These are phyloP conservation scores for Infundibulicybe gibba DNA, from an alignment of 768 basidiomycete genomes.

Conservation along the genomic window DNA sequence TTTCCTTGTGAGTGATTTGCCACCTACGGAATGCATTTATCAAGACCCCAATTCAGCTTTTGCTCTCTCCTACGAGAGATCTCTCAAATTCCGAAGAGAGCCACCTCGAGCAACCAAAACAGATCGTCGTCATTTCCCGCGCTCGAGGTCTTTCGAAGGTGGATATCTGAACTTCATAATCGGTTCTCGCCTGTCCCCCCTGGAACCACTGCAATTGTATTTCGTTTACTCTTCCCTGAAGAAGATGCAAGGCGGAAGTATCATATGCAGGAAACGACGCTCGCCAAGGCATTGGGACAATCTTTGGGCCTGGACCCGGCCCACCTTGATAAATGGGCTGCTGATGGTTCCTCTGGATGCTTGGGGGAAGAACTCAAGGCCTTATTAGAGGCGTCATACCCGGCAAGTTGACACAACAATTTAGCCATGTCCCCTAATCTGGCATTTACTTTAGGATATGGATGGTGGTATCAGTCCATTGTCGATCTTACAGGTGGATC, in stretches of 20 bases:
- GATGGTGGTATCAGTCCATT: constrained; percentile 32
- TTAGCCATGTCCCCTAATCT: background rate
- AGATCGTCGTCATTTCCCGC: constrained; percentile 28
- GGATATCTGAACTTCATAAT: constrained; percentile 38
- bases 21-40: background rate
- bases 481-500: constrained; percentile 52
- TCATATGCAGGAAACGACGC: constrained; percentile 62
- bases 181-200: constrained; percentile 44
- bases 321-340: constrained; percentile 34
- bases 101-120: constrained; percentile 14
- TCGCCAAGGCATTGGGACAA: constrained; percentile 49
- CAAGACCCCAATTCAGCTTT: constrained; percentile 30
- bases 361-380: constrained; percentile 63
- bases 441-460: constrained; percentile 13
- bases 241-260: constrained; percentile 71
- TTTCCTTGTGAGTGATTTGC: constrained; percentile 20
- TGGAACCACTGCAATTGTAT: constrained; percentile 55
- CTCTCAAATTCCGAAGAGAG: constrained; percentile 26
- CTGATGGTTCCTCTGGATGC: constrained; percentile 52
- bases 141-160: constrained; percentile 35
- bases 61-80: constrained; percentile 47
- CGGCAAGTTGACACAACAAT: constrained; percentile 23
- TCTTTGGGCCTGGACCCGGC: constrained; percentile 35
- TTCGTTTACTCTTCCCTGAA: constrained; percentile 83
- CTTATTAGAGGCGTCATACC: constrained; percentile 34